Base-by-base conservation (phyloP, 208 protist species). In the Strigomonas galati region DNA sequence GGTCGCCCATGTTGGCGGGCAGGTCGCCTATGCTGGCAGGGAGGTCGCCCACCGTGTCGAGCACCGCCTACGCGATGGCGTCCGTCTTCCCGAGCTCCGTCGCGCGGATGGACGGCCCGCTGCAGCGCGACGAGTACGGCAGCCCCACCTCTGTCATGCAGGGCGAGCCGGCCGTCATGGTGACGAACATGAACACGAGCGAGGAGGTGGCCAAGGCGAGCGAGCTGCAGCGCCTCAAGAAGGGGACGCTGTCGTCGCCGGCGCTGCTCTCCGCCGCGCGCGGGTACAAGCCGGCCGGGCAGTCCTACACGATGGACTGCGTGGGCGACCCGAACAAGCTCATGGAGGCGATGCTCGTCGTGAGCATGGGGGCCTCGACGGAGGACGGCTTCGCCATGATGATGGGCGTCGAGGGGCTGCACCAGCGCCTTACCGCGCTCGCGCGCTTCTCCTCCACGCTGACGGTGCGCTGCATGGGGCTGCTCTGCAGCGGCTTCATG, bases 311-410 rank as follows among this genome's bases (percentile, higher is more conserved):
- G 5, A 62, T 91, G 0, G 77, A 90, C 32, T 91, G 82, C 72
- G 80, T 83, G 5, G 90, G 90, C 31, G 73, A 84, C 60, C 71
- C 74, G 21, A 15, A 74, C 10, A 70, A 76, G 30, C 53, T 95
- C 37, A 86, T 89, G 61, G 90, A 95, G 49, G 90, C 90, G 0
- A 79, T 95, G 23, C 46, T 93, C 37, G 89, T 82, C 71, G 62
- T 95, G 21, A 83, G 78, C 35, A 79, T 87, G 61, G 87, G 74
- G 30, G 81, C 73, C 19, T 88, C 85, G n/a, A 91, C 78, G 19
- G 90, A 93, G 62, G 75, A 76, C 21, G 90, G 90, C 28, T 93
- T 82, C 60, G 66, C 69, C 1, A 46, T 93, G 53, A 66, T 82
- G 19, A 68, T 69, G 26, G 68, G 63, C 15, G 78, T 87, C 24